Evolutionary conservation across 208 protist genomes (phyloP).

Genomic region (Leishmania tarentolae): DNA sequence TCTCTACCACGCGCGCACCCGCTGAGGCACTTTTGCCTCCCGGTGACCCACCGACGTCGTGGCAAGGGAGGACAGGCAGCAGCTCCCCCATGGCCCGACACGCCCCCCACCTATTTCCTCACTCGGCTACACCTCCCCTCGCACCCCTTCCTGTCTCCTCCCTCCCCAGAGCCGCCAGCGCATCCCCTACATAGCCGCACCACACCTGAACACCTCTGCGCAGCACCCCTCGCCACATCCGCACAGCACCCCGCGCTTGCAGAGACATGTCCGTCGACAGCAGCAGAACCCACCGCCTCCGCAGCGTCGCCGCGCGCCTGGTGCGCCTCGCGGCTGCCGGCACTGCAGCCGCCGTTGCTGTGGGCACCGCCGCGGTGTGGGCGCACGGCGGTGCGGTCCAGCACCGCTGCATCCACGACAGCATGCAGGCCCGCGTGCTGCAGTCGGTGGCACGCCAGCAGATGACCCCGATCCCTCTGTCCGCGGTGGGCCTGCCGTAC

Average conservation of each 20-base stretch:
- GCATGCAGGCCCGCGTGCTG: constrained; percentile 26
- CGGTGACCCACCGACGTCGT: too few species aligned
- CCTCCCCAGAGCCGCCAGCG: too few species aligned
- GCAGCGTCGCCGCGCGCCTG: constrained; percentile 11
- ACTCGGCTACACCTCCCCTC: too few species aligned
- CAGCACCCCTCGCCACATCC: too few species aligned
- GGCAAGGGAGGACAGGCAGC: too few species aligned
- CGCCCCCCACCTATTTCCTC: too few species aligned
- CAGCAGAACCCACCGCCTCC: constrained; percentile 13
- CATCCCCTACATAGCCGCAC: too few species aligned
- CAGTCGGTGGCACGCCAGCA: constrained; percentile 1
- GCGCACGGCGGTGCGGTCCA: background rate
- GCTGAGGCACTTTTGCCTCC: too few species aligned
- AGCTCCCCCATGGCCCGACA: too few species aligned
- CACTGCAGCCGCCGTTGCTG: background rate
- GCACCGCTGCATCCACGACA: constrained; percentile 25
- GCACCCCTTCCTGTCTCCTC: too few species aligned
- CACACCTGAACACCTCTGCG: too few species aligned
- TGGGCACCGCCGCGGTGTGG: background rate
- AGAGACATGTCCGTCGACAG: background rate
- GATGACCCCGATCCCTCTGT: background rate
- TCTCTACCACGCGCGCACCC: too few species aligned
- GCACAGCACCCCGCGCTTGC: background rate
- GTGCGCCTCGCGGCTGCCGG: constrained; percentile 33
- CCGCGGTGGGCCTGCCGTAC: constrained; percentile 10